Evolutionary conservation across 176 grass and related monocot genomes (phyloP), one percentile per base, ranked within the genome.

Genomic region (Chrysopogon serrulatus): DNA sequence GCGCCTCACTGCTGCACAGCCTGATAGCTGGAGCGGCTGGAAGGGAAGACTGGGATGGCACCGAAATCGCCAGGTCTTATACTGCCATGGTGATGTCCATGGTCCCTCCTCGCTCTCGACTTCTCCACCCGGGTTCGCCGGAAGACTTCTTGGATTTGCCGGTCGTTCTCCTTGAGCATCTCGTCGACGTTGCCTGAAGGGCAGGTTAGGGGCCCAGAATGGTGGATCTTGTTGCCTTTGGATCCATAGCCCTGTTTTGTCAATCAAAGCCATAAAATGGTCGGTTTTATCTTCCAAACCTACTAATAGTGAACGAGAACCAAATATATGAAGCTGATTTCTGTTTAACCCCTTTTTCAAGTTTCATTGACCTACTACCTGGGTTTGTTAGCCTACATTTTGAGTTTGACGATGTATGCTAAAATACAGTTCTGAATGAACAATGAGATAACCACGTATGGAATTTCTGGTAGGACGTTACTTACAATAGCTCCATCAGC

Each of bases 141-240:
- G 84, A 89, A 91, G 14, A 92, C 93, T 79, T 96, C 87, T 79
- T 94, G 91, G 74, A 99, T 99, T 17, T 99, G 93, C 44, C 93
- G 91, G 71, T 99, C 97, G 34, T 99, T 94, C 47, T 99, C 93
- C 90, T 99, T 99, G 84, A 99, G 90, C 87, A 99, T 99, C 76
- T 94, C 85, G 48, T 99, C 97, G 0, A 89, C 93, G 48, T 94
- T 96, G 34, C 91, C 93, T 19, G 96, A 88, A 66, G 91, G 86
- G 49, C 87, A 86, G 43, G 80, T 74, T 26, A 99, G 88, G 4
- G 97, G 97, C 32, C 97, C 97, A 3, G 97, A 99, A 81, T 96
- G 92, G 82, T 96, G 97, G 43, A 96, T 96, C 74, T 96, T 99
- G 77, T 84, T 96, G 63, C 93, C 93, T 47, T 98, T 98, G 0